A percentile compares a stretch with the other conserved stretches of the same genome.
These are phyloP conservation scores for Cercospora beticola DNA, from an alignment of 2,329 filamentous ascomycete species.

Conservation along the genomic window DNA sequence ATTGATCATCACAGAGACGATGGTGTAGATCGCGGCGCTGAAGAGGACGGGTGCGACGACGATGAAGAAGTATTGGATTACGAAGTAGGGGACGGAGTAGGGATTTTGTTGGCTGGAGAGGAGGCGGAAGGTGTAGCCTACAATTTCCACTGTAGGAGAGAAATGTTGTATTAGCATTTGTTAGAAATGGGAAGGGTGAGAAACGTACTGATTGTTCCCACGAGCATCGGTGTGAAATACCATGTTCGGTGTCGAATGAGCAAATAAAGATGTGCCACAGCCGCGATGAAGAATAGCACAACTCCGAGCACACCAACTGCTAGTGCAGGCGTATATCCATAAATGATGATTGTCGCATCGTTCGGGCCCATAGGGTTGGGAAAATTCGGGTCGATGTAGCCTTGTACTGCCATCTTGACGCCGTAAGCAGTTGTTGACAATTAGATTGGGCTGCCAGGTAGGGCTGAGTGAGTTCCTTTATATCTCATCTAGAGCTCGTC, in stretches of 20 bases:
- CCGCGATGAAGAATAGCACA: constrained; percentile 47
- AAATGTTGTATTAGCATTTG: background rate
- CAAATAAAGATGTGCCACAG: constrained; percentile 42
- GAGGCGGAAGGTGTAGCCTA: constrained; percentile 52
- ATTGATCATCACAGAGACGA: constrained; percentile 53
- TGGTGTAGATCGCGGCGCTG: constrained; percentile 57
- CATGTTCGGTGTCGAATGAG: constrained; percentile 43
- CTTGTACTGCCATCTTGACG: constrained; percentile 12
- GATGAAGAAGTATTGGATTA: constrained; percentile 61
- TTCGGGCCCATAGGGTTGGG: constrained; percentile 49
- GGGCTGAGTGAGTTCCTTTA: too few species aligned
- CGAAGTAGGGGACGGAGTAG: constrained; percentile 57
- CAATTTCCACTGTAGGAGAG: constrained; percentile 44
- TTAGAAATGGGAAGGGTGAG: too few species aligned
- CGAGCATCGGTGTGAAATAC: constrained; percentile 50
- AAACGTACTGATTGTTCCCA: constrained; percentile 38
- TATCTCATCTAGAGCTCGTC: too few species aligned
- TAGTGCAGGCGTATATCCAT: constrained; percentile 53
- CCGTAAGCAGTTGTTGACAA: background rate
- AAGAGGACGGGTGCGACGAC: constrained; percentile 60
- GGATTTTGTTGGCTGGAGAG: constrained; percentile 54
- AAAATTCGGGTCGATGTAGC: constrained; percentile 55
- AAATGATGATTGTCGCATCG: constrained; percentile 53
- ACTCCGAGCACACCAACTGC: constrained; percentile 47
- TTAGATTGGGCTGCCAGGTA: too few species aligned